phyloP scores from a whole-genome alignment of 176 grass and related monocot species.

The Aegilops longissima region DNA sequence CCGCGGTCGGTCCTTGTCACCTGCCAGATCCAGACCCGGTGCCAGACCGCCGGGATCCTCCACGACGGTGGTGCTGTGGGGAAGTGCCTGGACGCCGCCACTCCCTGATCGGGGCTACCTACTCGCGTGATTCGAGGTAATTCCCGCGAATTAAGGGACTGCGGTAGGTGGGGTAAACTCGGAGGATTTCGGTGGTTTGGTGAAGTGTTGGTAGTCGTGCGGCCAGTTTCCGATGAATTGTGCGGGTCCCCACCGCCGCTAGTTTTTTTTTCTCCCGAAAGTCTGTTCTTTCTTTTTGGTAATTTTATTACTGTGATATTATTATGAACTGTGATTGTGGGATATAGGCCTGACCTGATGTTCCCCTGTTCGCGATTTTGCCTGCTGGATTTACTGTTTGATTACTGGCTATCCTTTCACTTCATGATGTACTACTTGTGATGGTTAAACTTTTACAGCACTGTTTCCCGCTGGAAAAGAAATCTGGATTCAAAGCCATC shows the following conservation, averaged over 20 bases:
- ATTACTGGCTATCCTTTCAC: neutral
- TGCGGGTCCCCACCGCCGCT: neutral
- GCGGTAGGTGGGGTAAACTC: neutral
- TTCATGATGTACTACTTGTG: neutral
- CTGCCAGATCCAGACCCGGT: constrained; percentile 17
- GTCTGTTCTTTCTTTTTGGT: neutral
- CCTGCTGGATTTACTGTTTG: neutral
- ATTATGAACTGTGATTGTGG: neutral
- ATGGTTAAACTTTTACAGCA: neutral
- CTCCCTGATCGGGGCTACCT: neutral
- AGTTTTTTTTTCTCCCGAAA: neutral
- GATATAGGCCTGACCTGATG: neutral
- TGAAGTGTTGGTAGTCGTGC: neutral
- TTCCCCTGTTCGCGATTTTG: neutral
- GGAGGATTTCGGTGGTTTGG: constrained; percentile 18
- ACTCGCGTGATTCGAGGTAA: constrained; percentile 34
- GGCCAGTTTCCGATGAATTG: neutral
- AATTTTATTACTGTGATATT: neutral
- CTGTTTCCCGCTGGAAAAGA: neutral
- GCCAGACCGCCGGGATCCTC: neutral
- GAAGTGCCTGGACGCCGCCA: neutral
- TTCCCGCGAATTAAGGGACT: neutral
- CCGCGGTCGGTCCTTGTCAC: neutral
- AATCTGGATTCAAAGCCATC: neutral
- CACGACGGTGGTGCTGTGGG: neutral